phyloP scores from a whole-genome alignment of 2,329 filamentous ascomycete species.

The Colletotrichum sp. region DNA sequence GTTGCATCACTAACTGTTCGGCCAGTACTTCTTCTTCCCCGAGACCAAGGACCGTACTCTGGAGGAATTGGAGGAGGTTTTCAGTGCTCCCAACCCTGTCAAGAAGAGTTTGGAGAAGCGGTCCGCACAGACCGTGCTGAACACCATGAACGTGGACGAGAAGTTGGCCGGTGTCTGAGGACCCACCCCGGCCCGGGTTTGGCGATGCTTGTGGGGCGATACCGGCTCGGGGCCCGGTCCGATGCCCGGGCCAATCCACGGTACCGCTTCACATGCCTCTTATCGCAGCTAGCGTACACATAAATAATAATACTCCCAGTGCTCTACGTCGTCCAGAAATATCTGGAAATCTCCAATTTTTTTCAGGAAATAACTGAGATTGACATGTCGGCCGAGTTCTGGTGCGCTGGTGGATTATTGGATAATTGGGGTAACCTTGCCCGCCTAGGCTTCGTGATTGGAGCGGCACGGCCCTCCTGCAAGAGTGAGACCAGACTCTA shows the following conservation, averaged over 20 bases:
- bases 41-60: slow-evolving; percentile 53
- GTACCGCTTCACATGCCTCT: background rate
- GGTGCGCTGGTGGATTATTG: background rate
- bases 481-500: background rate
- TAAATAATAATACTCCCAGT: background rate
- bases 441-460: background rate
- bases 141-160: slow-evolving; percentile 15
- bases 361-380: background rate
- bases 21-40: slow-evolving; percentile 52
- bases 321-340: background rate
- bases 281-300: background rate
- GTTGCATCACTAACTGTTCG: background rate
- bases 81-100: slow-evolving; percentile 48
- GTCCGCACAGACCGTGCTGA: slow-evolving; percentile 45
- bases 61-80: slow-evolving; percentile 60
- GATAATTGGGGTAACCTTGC: background rate
- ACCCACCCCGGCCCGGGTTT: slow-evolving; percentile 15
- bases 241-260: background rate
- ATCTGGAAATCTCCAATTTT: background rate
- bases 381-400: background rate
- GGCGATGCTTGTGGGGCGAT: background rate
- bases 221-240: background rate
- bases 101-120: slow-evolving; percentile 46
- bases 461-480: background rate
- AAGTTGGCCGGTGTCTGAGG: slow-evolving; percentile 35